Evolutionary conservation across 2,329 filamentous ascomycete genomes (phyloP), one percentile per base, ranked within the genome.

Genomic region (Colletotrichum tanaceti): DNA sequence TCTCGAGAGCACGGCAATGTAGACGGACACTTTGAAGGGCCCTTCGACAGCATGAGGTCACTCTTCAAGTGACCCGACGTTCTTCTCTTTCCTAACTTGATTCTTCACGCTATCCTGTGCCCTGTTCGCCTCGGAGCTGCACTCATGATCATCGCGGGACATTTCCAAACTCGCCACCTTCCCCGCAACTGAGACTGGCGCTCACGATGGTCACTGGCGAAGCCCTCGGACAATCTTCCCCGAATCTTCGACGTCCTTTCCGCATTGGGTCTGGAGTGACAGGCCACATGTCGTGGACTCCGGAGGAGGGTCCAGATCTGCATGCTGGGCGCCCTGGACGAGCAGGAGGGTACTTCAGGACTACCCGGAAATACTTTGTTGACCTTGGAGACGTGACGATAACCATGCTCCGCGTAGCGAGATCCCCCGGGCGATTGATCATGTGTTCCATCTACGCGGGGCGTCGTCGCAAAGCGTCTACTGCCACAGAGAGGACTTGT

Each of bases 191-290:
- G 32, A 54, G 39, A 54, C 35, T n/a, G 22, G 35, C 55, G 52
- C 55, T 57, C 63, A 70, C 63, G 63, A 68, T 68, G 58, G 47
- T 58, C 28, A 70, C 63, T 68, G 63, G 58, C 52, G 58, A 70
- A 63, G 52, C 6, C 35, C 49, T 43, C 52, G 52, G 43, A 20
- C 14, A n/a, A 32, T 49, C 39, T 35, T 44, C 35, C 44, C 44
- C 58, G 41, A 49, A 54, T 5, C 53, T 16, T 54, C 22, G 43
- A 70, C 4, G 41, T 58, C 14, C 53, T 68, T 63, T 32, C 67
- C 58, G 38, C 20, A 63, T 63, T 28, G 6, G 63, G 52, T 24
- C 39, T 58, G 66, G 54, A 18, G 35, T 53, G 28, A 24, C 38
- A 39, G 50, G 46, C 38, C 32, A 16, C 57, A 66, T 62, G 28